Base-by-base conservation (phyloP, 1,139 yeast species). In the Sugiyamaella grinbergsii region DNA sequence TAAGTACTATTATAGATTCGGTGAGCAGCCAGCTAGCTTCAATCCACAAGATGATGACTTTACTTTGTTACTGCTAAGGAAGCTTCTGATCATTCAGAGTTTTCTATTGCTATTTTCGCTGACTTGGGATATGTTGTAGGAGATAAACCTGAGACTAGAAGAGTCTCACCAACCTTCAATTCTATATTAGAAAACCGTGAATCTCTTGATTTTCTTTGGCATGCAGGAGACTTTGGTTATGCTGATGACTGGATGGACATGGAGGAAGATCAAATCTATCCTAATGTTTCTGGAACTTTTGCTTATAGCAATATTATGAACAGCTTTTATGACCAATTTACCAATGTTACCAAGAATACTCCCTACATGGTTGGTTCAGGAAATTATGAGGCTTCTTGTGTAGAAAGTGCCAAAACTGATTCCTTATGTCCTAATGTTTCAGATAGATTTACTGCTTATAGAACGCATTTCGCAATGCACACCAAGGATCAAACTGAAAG, bases 301-400 rank as follows among this genome's bases (percentile, higher is more conserved):
- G 50, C 39, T 7, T 47, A 40, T 22, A 47, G 22, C 32, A 58
- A 62, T 18, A 31, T 42, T 29, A 42, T 42, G 46, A 42, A 36
- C 41, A 50, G 53, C 38, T 62, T 52, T 47, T 62, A 58, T 49
- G 65, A 62, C 42, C 58, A 62, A 54, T 46, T 62, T 33, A 57
- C 58, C 33, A 53, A 58, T 23, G 47, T 63, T 22, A 58, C 62
- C 20, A 49, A 57, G 26, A 37, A 45, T 37, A 54, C 54, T 24
- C 62, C 65, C 6, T 63, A 63, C 43, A 62, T 62, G 66, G 62
- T 60, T 15, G 60, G 59, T 10, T 66, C 66, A 6, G 66, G 67
- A 29, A 63, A 63, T 48, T 66, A 63, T 47, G 67, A 63, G 40
- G 56, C 64, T 22, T 54, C 58, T 49, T 63, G 67, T 42, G 52